Percentiles rank a stretch among this genome's conserved stretches.
These are phyloP conservation scores for Graphilbum sp. DNA, from an alignment of 2,329 filamentous ascomycete genomes.

Conservation along the genomic window DNA sequence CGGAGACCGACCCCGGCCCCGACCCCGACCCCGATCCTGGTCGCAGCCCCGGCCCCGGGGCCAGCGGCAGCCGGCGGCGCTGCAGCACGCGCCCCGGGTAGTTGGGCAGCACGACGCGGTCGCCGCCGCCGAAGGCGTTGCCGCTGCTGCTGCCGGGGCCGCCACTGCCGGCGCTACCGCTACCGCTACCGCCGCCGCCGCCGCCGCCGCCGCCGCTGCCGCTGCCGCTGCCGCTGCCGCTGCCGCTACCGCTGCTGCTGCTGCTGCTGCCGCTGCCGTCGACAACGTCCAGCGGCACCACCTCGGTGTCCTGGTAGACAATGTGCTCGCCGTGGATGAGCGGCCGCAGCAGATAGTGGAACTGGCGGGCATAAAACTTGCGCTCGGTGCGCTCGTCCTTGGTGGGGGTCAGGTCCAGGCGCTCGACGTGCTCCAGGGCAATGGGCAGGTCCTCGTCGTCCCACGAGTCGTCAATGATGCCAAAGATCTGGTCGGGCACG, in stretches of 20 bases:
- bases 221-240: constrained; percentile 1
- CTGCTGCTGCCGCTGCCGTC: constrained; percentile 25
- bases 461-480: constrained; percentile 59
- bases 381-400: constrained; percentile 47
- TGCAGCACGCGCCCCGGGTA: constrained; percentile 39
- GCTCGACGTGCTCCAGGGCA: constrained; percentile 45
- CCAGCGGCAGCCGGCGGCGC: constrained; percentile 40
- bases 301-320: constrained; percentile 48
- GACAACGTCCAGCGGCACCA: constrained; percentile 51
- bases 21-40: no score
- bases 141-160: constrained; percentile 1
- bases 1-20: constrained; percentile 7
- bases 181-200: constrained; percentile 3
- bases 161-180: background rate
- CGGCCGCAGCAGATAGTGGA: constrained; percentile 50
- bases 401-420: constrained; percentile 40
- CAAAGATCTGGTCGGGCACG: constrained; percentile 58
- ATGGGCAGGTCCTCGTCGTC: constrained; percentile 62
- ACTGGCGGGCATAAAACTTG: constrained; percentile 56
- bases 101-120: constrained; percentile 48
- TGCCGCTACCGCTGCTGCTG: background rate
- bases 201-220: constrained; percentile 40
- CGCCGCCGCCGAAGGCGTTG: constrained; percentile 19
- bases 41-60: constrained; percentile 13
- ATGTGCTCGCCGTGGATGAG: constrained; percentile 41